phyloP scores from a whole-genome alignment of 2,329 filamentous ascomycete species.

The Byssothecium circinans region DNA sequence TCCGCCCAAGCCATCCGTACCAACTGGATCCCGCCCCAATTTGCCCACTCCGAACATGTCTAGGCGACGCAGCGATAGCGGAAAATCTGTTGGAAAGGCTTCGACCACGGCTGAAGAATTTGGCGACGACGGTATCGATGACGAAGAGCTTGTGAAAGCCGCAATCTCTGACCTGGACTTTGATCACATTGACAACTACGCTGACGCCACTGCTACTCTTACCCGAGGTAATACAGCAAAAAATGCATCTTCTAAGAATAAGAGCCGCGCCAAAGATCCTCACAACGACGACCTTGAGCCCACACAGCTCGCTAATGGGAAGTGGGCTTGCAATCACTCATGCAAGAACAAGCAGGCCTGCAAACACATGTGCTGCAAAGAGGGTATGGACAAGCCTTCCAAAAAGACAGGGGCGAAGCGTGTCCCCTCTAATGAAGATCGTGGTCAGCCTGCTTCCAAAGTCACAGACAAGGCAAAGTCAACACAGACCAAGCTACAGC shows the following conservation, averaged over 20 bases:
- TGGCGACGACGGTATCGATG: constrained; percentile 56
- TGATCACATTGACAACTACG: constrained; percentile 56
- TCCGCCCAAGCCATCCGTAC: constrained; percentile 17
- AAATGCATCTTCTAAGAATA: constrained; percentile 14
- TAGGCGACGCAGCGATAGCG: constrained; percentile 27
- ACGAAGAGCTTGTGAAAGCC: constrained; percentile 54
- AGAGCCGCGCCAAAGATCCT: constrained; percentile 5
- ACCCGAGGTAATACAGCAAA: constrained; percentile 24
- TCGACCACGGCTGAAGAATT: constrained; percentile 50
- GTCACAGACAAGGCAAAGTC: constrained; percentile 8
- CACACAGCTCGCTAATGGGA: constrained; percentile 65
- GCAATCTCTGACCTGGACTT: constrained; percentile 48
- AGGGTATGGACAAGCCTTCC: constrained; percentile 67
- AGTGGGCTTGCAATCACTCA: constrained; percentile 71
- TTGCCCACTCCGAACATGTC: constrained; percentile 34
- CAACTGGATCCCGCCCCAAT: constrained; percentile 15
- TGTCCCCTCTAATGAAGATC: constrained; percentile 8
- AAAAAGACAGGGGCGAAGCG: constrained; percentile 45
- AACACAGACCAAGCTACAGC: constrained; percentile 34
- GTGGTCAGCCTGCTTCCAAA: constrained; percentile 4
- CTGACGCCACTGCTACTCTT: constrained; percentile 27
- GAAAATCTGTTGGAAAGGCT: constrained; percentile 7
- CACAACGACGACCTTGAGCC: constrained; percentile 42
- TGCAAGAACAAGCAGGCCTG: constrained; percentile 67
- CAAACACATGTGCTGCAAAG: constrained; percentile 72